Evolutionary conservation across 2,329 filamentous ascomycete genomes (phyloP).

Genomic region (Bisporella sp.): DNA sequence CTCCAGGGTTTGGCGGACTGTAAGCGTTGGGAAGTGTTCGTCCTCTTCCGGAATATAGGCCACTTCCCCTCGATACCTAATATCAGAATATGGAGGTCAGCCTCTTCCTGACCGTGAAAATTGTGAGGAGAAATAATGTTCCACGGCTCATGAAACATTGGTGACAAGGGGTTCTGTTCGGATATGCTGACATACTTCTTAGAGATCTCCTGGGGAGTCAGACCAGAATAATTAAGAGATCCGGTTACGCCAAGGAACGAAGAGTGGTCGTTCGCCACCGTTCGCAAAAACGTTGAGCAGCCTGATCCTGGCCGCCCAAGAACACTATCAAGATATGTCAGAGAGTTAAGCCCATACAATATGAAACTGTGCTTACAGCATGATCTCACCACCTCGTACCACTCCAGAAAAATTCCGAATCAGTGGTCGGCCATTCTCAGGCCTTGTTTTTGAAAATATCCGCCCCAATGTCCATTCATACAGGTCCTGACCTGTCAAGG

Average conservation of each 20-base stretch:
- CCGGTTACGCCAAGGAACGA: background rate
- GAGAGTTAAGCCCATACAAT: too few species aligned
- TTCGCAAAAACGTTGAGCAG: conserved; percentile 55
- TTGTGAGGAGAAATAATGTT: too few species aligned
- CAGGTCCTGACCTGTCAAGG: background rate
- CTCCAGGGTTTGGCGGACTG: conserved; percentile 65
- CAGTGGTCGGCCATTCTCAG: background rate
- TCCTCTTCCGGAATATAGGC: conserved; percentile 72
- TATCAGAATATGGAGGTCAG: too few species aligned
- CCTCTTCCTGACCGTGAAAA: too few species aligned
- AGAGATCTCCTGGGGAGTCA: conserved; percentile 41
- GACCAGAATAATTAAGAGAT: conserved; percentile 7
- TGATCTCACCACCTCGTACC: background rate
- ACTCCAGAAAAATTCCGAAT: background rate
- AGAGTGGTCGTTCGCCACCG: conserved; percentile 36
- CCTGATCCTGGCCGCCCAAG: conserved; percentile 56
- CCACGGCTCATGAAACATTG: too few species aligned
- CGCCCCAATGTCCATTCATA: background rate
- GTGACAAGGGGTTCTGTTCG: too few species aligned
- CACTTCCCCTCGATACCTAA: conserved; percentile 48
- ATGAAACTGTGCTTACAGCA: background rate
- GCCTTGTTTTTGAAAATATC: background rate
- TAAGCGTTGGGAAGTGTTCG: conserved; percentile 69
- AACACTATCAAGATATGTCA: conserved; percentile 40
- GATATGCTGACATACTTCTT: conserved; percentile 35